Evolutionary conservation across 306 rosid species (phyloP).

Genomic region (Fagus crenata): DNA sequence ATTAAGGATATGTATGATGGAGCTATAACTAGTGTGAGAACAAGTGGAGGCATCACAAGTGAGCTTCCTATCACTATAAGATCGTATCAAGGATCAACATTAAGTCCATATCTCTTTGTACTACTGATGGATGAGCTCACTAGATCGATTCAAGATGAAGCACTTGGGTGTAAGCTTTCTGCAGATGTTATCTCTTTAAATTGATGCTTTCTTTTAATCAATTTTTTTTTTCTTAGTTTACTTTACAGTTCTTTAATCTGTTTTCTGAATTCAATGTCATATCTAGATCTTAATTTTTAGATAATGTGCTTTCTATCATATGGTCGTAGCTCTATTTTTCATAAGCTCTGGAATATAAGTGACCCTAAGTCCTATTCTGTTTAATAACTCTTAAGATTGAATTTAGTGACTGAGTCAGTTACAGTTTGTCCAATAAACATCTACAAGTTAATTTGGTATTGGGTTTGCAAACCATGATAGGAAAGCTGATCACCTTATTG

Average conservation of each 20-base stretch:
- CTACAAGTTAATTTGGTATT: background rate
- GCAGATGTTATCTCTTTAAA: background rate
- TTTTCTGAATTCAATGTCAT: background rate
- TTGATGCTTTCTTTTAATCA: background rate
- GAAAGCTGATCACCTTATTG: conserved; percentile 13
- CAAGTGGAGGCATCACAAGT: no score
- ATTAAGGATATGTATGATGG: no score
- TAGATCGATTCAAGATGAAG: no score
- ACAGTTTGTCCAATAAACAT: background rate
- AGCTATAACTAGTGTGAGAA: no score
- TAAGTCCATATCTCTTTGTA: no score
- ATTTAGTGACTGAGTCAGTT: background rate
- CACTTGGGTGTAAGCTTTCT: no score
- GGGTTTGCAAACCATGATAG: conserved; percentile 22
- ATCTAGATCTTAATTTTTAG: background rate
- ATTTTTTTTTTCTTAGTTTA: background rate
- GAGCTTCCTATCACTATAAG: no score
- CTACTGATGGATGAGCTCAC: no score
- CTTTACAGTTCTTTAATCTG: background rate
- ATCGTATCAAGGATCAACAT: no score
- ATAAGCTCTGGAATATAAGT: background rate
- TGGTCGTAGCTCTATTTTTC: background rate
- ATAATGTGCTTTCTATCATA: background rate
- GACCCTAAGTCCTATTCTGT: background rate
- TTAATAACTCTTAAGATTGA: background rate